These are phyloP conservation scores for Saussurea involucrata DNA, from an alignment of 129 eudicot species.

Conservation along the genomic window DNA sequence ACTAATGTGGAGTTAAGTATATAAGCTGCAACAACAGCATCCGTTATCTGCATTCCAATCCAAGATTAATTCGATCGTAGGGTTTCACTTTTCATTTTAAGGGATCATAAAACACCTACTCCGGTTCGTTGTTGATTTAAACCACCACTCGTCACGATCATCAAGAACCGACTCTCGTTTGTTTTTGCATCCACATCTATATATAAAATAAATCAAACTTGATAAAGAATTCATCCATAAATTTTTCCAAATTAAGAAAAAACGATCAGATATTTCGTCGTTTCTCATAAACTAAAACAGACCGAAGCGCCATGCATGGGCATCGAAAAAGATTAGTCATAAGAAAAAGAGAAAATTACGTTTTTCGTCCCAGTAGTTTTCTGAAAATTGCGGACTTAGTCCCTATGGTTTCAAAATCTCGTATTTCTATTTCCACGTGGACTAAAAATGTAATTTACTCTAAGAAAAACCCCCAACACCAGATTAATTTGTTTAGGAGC, in stretches of 20 bases:
- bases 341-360: no score
- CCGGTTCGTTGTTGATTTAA: slow-evolving; percentile 76
- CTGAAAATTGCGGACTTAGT: no score
- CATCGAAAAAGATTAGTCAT: neutral
- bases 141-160: slow-evolving; percentile 74
- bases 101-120: slow-evolving; percentile 20
- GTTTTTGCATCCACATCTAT: slow-evolving; percentile 64
- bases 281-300: neutral
- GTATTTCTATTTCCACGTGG: no score
- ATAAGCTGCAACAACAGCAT: slow-evolving; percentile 69
- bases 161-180: slow-evolving; percentile 43
- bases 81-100: neutral
- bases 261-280: neutral
- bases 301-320: neutral
- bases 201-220: slow-evolving; percentile 18
- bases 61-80: neutral
- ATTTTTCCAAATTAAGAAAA: neutral
- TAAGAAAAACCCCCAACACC: neutral
- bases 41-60: slow-evolving; percentile 45
- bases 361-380: no score
- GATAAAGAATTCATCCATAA: neutral
- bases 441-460: no score
- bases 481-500: no score
- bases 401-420: no score
- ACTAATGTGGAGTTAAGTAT: slow-evolving; percentile 59